Evolutionary conservation across 1,284 basidiomycete species (phyloP), one percentile per base, ranked within the genome.

Genomic region (Phlebopus sp.): DNA sequence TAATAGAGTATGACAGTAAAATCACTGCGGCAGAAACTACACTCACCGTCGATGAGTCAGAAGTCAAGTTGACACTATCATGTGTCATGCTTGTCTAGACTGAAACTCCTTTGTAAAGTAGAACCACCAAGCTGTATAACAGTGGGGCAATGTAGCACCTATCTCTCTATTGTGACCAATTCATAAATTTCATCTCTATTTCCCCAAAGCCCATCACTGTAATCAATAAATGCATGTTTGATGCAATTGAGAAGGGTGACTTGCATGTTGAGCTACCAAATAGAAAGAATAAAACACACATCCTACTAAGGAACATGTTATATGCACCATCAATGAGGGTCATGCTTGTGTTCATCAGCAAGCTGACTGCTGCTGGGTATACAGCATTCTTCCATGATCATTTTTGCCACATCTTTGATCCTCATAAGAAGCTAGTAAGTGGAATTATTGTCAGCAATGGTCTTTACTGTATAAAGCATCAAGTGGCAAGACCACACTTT

Each of bases 141-240:
- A 72, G 68, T 7, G 70, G 75, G 0, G 60, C 64, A 7, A 67
- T 64, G 0, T 45, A 58, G 4, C 73, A 75, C 40, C 63, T 77
- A 9, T 69, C 68, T 0, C 72, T 69, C 0, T 70, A 69, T 49
- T 48, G 58, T 1, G 52, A 71, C 25, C 49, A 55, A 9, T 68
- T 76, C 53, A 36, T 53, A 0, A 64, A 56, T 9, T 70, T 69
- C 36, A 30, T 45, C 1, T 15, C 51, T 0, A 72, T 68, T 9
- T 39, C 58, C 5, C 63, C 65, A 0, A 52, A 58, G 4, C 21
- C 54, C 0, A 63, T 77, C 31, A 27, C 45, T 3, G 64, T 69
- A 37, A 70, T 71, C 4, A 70, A 76, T 45, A 65, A 69, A 36
- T 48, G 62, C 5, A 52, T 43, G 1, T 73, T 76, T 44, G 51